Percentiles rank a stretch among this genome's conserved stretches.
Evolutionary conservation across 2,329 filamentous ascomycete genomes (phyloP).

Genomic region (Aspergillus phoenicis): DNA sequence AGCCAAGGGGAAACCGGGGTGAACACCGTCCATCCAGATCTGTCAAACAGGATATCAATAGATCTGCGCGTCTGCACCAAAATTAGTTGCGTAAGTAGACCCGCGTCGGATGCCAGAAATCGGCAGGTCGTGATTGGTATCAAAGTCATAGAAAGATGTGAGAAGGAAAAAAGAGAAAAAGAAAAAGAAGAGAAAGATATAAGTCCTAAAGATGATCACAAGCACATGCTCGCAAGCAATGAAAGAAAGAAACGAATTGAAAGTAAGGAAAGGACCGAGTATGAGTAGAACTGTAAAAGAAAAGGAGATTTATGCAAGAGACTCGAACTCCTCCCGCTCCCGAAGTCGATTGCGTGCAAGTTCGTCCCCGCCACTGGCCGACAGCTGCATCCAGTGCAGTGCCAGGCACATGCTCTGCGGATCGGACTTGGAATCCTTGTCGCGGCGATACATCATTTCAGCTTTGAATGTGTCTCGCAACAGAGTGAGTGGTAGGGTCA

Average conservation of each 20-base stretch:
- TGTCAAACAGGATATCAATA: conserved; percentile 1
- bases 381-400: conserved; percentile 95
- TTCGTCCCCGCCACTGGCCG: conserved; percentile 81
- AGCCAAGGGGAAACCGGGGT: background rate
- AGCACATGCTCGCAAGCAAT: conserved; percentile 9
- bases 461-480: conserved; percentile 89
- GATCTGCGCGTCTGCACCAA: conserved; percentile 14
- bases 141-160: conserved; percentile 18
- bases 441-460: conserved; percentile 71
- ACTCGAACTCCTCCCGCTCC: conserved; percentile 67
- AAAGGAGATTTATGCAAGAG: conserved; percentile 49
- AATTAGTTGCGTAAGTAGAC: conserved; percentile 14
- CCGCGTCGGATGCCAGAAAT: conserved; percentile 1
- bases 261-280: conserved; percentile 11
- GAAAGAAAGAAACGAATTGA: conserved; percentile 4
- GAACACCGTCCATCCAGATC: conserved; percentile 2
- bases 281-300: background rate
- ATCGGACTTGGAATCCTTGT: conserved; percentile 70
- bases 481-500: conserved; percentile 80
- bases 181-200: conserved; percentile 1
- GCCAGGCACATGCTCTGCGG: conserved; percentile 90
- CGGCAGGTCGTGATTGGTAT: conserved; percentile 18
- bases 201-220: conserved; percentile 3
- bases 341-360: conserved; percentile 80
- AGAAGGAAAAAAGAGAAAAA: conserved; percentile 11